These are phyloP conservation scores for Salix dunnii DNA, from an alignment of 345 rosid genomes.

Conservation along the genomic window DNA sequence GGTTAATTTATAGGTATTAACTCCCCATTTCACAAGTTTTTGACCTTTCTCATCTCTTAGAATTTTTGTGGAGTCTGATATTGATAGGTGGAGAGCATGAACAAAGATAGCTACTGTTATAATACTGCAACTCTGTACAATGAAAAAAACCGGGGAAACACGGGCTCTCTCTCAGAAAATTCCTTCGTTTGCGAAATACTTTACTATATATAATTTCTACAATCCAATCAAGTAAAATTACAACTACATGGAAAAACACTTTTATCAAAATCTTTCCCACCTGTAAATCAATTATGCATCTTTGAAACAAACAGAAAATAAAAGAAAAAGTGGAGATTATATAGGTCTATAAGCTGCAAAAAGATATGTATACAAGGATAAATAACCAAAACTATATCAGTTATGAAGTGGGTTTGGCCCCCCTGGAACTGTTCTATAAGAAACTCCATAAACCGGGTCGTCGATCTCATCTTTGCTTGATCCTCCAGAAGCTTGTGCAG, in stretches of 20 bases:
- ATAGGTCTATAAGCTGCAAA: slow-evolving; percentile 29
- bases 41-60: neutral
- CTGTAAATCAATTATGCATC: slow-evolving; percentile 27
- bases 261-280: neutral
- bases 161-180: neutral
- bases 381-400: slow-evolving; percentile 16
- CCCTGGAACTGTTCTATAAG: slow-evolving; percentile 42
- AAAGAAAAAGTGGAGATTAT: neutral
- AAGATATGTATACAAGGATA: slow-evolving; percentile 6
- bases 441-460: slow-evolving; percentile 33
- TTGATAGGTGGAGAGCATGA: too few relatives aligned
- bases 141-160: too few relatives aligned
- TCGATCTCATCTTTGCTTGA: slow-evolving; percentile 12
- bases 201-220: neutral
- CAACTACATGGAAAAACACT: neutral
- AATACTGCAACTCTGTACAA: too few relatives aligned
- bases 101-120: too few relatives aligned
- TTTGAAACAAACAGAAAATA: neutral
- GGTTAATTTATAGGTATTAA: neutral
- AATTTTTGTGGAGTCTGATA: neutral
- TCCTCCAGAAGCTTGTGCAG: slow-evolving; percentile 26
- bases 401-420: slow-evolving; percentile 68
- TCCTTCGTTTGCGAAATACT: neutral
- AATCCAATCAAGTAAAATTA: too few relatives aligned
- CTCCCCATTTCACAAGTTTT: neutral